These are phyloP conservation scores for Citrus sp. DNA, from an alignment of 345 rosid genomes.

Conservation along the genomic window DNA sequence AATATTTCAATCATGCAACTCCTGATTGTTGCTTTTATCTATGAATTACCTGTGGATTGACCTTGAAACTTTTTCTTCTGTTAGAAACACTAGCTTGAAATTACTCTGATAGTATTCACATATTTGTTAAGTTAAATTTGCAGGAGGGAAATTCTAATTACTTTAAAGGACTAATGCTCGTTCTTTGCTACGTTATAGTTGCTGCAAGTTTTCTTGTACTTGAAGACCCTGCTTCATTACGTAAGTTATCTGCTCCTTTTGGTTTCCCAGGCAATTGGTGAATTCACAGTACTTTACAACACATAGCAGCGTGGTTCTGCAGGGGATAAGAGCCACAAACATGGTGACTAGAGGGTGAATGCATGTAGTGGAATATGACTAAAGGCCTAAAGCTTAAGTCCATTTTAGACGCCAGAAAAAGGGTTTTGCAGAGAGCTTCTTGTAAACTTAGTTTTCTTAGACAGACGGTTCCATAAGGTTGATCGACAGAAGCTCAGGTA, in stretches of 20 bases:
- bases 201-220: conserved; percentile 82
- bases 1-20: background rate
- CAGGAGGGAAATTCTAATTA: conserved; percentile 79
- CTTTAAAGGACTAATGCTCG: conserved; percentile 72
- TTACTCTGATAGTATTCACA: background rate
- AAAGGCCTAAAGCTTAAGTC: background rate
- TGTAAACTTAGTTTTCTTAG: background rate
- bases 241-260: conserved; percentile 13
- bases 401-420: background rate
- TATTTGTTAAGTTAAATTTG: conserved; percentile 4
- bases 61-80: background rate
- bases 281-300: background rate
- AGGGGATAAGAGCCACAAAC: conserved; percentile 13
- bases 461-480: background rate
- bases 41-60: background rate
- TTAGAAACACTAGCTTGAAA: background rate
- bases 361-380: background rate
- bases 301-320: conserved; percentile 1
- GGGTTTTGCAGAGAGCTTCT: background rate
- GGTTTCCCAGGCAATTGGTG: background rate
- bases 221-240: conserved; percentile 37
- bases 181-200: conserved; percentile 64
- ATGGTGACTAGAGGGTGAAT: background rate
- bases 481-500: background rate
- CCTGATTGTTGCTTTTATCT: background rate